These are phyloP conservation scores for Rhizopus arrhizus DNA, from an alignment of 371 early-diverging fungal species.

Conservation along the genomic window DNA sequence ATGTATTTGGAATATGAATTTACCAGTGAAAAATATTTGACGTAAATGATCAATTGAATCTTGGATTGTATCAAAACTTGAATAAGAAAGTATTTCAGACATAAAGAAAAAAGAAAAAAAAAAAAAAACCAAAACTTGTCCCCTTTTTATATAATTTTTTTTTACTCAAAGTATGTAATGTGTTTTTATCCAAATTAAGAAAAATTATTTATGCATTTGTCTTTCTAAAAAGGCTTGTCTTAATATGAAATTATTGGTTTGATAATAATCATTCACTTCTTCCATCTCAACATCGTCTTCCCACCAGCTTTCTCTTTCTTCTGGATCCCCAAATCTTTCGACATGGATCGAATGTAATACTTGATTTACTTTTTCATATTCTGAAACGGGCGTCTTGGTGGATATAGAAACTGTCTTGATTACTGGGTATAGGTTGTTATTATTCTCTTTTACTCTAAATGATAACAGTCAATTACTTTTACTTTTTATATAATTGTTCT, in stretches of 20 bases:
- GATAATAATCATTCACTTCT: constrained; percentile 20
- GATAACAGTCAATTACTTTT: neutral
- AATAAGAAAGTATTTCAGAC: constrained; percentile 29
- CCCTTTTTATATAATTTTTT: neutral
- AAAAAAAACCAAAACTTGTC: neutral
- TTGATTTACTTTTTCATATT: constrained; percentile 28
- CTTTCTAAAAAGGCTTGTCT: constrained; percentile 34
- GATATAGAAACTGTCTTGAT: constrained; percentile 18
- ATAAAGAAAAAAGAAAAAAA: constrained; percentile 10
- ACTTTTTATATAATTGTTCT: neutral
- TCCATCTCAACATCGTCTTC: constrained; percentile 26
- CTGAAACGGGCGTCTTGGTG: constrained; percentile 18
- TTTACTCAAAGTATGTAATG: constrained; percentile 5
- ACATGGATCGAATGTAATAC: constrained; percentile 25
- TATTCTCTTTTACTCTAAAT: neutral
- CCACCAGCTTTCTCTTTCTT: constrained; percentile 32
- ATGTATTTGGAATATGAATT: neutral
- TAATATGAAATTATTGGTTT: constrained; percentile 13
- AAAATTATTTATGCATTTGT: constrained; percentile 6
- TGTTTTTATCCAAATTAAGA: constrained; percentile 11
- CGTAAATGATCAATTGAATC: constrained; percentile 40
- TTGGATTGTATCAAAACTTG: constrained; percentile 44
- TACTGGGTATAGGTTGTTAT: constrained; percentile 4
- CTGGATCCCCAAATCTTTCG: constrained; percentile 34
- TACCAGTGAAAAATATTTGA: constrained; percentile 40